Conservation (phyloP, 2,329 filamentous ascomycete genomes). For the Basipetospora chlamydospora region DNA sequence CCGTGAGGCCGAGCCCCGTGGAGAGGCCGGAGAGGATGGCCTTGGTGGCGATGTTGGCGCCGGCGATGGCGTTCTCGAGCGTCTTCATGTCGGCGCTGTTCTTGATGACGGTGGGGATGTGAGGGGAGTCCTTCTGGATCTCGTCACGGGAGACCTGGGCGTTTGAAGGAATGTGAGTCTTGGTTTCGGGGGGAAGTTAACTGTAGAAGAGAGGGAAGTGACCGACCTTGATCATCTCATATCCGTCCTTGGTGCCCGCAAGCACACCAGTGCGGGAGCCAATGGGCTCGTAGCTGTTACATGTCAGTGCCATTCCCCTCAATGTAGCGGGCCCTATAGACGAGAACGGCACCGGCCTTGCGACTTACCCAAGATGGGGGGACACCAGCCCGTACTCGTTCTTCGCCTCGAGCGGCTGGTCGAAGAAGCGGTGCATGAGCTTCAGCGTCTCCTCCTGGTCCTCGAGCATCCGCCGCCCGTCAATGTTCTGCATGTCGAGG, state of each 20-base stretch:
- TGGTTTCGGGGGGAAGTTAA: too few relatives aligned
- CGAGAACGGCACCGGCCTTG: not conserved
- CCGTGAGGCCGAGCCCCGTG: slow-evolving; percentile 28
- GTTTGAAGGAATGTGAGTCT: slow-evolving; percentile 5
- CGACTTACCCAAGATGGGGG: slow-evolving; percentile 31
- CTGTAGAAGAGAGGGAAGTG: not conserved
- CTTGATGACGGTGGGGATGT: slow-evolving; percentile 31
- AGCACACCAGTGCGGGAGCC: slow-evolving; percentile 32
- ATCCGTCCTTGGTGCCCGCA: slow-evolving; percentile 32
- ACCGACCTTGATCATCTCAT: slow-evolving; percentile 35
- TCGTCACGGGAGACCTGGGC: slow-evolving; percentile 27
- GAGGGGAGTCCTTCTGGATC: slow-evolving; percentile 30
- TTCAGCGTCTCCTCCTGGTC: slow-evolving; percentile 36
- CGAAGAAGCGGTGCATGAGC: slow-evolving; percentile 42
- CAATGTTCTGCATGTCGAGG: slow-evolving; percentile 35
- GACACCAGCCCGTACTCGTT: slow-evolving; percentile 40
- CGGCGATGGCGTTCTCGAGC: slow-evolving; percentile 33
- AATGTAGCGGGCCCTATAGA: not conserved
- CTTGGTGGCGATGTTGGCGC: slow-evolving; percentile 35
- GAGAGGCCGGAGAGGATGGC: slow-evolving; percentile 35
- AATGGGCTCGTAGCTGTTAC: slow-evolving; percentile 29
- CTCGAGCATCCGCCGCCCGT: slow-evolving; percentile 35
- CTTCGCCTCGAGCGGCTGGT: slow-evolving; percentile 36
- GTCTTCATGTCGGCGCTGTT: slow-evolving; percentile 30
- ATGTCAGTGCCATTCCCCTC: not conserved